These are phyloP conservation scores for Spathaspora arborariae DNA, from an alignment of 805 yeast genomes.

Conservation along the genomic window DNA sequence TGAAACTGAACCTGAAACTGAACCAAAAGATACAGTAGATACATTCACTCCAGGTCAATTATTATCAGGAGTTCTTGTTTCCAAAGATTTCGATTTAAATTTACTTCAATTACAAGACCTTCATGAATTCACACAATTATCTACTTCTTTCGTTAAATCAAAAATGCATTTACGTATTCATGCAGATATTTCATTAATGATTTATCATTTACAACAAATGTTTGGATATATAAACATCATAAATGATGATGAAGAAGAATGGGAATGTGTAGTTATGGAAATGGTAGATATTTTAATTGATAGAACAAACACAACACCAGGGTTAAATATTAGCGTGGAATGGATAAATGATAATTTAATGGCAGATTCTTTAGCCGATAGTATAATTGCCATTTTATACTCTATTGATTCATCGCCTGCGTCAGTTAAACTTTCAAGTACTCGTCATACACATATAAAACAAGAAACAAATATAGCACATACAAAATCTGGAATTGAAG, in stretches of 20 bases:
- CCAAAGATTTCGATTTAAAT: conserved; percentile 85
- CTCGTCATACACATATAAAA: conserved; percentile 45
- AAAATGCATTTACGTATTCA: conserved; percentile 73
- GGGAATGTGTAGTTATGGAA: conserved; percentile 46
- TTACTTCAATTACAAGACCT: conserved; percentile 82
- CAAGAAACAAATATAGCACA: conserved; percentile 9
- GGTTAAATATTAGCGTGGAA: conserved; percentile 59
- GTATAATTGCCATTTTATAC: conserved; percentile 82
- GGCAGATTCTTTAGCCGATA: conserved; percentile 92
- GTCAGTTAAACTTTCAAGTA: conserved; percentile 81
- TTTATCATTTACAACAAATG: conserved; percentile 94
- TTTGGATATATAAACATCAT: conserved; percentile 76
- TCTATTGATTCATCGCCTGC: conserved; percentile 95
- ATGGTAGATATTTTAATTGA: conserved; percentile 42
- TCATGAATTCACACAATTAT: conserved; percentile 81
- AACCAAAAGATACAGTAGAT: conserved; percentile 6
- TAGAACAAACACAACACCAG: conserved; percentile 23
- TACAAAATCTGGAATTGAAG: conserved; percentile 23
- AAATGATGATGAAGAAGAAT: conserved; percentile 47
- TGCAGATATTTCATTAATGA: conserved; percentile 75
- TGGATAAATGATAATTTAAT: conserved; percentile 83
- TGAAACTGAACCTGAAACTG: conserved; percentile 10
- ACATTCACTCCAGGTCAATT: conserved; percentile 24
- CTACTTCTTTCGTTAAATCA: conserved; percentile 81
- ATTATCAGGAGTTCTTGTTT: conserved; percentile 81